A percentile compares a stretch with the other conserved stretches of the same genome.
Evolutionary conservation across 345 rosid species (phyloP).

Genomic region (Eucalyptus marginata): DNA sequence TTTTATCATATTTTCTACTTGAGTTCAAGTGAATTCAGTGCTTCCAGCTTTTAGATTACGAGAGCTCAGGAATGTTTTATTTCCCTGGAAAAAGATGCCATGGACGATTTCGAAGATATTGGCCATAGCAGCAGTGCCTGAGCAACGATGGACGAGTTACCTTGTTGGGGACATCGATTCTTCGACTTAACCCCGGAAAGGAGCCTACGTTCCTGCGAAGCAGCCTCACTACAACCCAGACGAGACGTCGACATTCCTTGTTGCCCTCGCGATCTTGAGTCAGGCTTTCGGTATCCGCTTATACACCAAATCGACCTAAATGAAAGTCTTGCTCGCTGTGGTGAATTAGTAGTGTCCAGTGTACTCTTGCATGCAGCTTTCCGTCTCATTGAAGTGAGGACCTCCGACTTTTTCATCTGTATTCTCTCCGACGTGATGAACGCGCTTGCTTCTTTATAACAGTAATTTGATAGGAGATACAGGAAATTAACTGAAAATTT

Average conservation of each 20-base stretch:
- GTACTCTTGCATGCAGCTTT: neutral
- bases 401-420: neutral
- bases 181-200: constrained; percentile 36
- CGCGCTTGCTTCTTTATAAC: neutral
- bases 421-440: neutral
- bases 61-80: no score
- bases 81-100: no score
- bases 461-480: neutral
- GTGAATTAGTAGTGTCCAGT: neutral
- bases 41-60: no score
- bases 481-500: neutral
- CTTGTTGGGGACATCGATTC: constrained; percentile 46
- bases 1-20: no score
- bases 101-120: no score
- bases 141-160: constrained; percentile 58
- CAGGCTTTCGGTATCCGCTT: constrained; percentile 59
- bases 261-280: constrained; percentile 64
- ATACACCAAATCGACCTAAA: constrained; percentile 49
- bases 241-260: constrained; percentile 54
- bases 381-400: neutral
- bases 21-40: no score
- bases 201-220: constrained; percentile 41
- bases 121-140: constrained; percentile 33
- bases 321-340: neutral
- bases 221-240: constrained; percentile 68